A percentile compares a stretch with the other conserved stretches of the same genome.
These are phyloP conservation scores for Salix brachista DNA, from an alignment of 345 rosid species.

Conservation along the genomic window DNA sequence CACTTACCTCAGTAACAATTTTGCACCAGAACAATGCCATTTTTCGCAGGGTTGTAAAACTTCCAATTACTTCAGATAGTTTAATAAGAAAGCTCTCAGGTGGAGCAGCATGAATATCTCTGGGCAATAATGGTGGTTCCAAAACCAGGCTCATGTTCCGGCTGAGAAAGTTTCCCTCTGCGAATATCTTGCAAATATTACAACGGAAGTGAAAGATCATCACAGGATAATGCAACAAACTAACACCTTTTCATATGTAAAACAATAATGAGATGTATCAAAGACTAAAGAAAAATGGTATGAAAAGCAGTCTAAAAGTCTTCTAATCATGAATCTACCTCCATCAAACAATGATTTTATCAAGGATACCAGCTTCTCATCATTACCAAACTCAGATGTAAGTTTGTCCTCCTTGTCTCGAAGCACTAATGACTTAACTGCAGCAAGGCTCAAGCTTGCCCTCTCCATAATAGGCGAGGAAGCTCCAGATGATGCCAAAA, in stretches of 20 bases:
- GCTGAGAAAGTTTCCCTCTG: conserved; percentile 78
- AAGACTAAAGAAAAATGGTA: not conserved
- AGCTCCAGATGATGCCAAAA: conserved; percentile 57
- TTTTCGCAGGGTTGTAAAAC: conserved; percentile 62
- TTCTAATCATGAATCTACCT: conserved; percentile 47
- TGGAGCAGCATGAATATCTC: conserved; percentile 88
- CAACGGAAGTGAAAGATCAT: conserved; percentile 56
- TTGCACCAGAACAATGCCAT: conserved; percentile 87
- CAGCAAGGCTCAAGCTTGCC: conserved; percentile 78
- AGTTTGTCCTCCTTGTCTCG: conserved; percentile 85
- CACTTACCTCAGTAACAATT: conserved; percentile 78
- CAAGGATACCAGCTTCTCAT: conserved; percentile 59
- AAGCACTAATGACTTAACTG: conserved; percentile 79
- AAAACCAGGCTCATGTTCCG: conserved; percentile 54
- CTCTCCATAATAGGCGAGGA: conserved; percentile 86
- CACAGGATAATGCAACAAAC: conserved; percentile 28
- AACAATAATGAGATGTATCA: too few relatives aligned
- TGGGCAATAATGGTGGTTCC: conserved; percentile 49
- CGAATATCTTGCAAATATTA: conserved; percentile 68
- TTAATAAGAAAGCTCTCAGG: conserved; percentile 67
- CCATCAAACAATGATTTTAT: conserved; percentile 50
- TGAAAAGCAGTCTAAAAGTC: conserved; percentile 6
- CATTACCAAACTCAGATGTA: conserved; percentile 53
- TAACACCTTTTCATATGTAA: not conserved
- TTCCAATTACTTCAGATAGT: conserved; percentile 91